Base-by-base conservation (phyloP, 306 rosid species). In the Alnus glutinosa region DNA sequence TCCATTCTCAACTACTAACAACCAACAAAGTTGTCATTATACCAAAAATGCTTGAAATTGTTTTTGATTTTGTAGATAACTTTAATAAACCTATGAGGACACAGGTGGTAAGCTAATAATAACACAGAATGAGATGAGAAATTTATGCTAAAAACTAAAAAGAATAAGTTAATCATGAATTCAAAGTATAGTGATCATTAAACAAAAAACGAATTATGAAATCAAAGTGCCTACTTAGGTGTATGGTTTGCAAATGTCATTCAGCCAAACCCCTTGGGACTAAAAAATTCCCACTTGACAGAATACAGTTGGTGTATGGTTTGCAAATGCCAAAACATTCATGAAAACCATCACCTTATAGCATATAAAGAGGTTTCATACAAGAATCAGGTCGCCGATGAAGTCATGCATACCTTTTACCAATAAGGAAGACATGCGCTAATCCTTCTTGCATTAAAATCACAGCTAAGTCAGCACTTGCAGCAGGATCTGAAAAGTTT, bases 361-460 rank as follows among this genome's bases (percentile, higher is more conserved):
- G 39, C 76, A 47, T 5, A 28, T 37, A n/a, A 15, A 28, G 32
- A n/a, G 71, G 61, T 68, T 47, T 55, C 16, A 64, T 61, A 58
- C 74, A 39, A 19, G 11, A 74, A 73, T 28, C 71, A 9, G 44
- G 55, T 47, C 63, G 47, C 75, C 48, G 37, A 19, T 57, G 49
- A 79, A 55, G 54, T 71, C 75, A 50, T 15, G 58, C 51, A 61
- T 83, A 95, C 99, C 98, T 95, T 89, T 86, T 93, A 76, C 99
- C 99, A 63, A 95, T 67, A 74, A 95, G 98, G 69, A 91, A 89
- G 78, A 95, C 84, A 87, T 95, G 98, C 3, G 99, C 97, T 77
- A 95, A 81, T 82, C 99, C 99, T 90, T 95, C 98, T 91, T 95
- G 99, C 99, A 95, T 95, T 86, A 95, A 88, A 75, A 95, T 89